Percentiles rank a stretch among this genome's conserved stretches.
These are phyloP conservation scores for Alternaria metachromatica DNA, from an alignment of 2,329 filamentous ascomycete species.

Conservation along the genomic window DNA sequence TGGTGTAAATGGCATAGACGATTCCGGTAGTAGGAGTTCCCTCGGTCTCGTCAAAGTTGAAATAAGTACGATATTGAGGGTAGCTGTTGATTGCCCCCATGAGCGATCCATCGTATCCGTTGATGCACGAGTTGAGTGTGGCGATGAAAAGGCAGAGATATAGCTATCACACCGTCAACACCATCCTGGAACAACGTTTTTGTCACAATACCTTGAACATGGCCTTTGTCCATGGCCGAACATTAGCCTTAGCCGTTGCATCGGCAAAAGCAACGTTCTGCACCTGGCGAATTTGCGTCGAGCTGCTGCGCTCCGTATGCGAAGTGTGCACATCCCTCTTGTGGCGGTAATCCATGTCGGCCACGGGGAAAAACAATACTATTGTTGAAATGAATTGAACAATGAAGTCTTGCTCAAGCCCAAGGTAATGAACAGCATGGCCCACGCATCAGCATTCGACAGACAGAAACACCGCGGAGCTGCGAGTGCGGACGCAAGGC, in stretches of 20 bases:
- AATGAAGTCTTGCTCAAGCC: constrained; percentile 5
- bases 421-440: constrained; percentile 6
- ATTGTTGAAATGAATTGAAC: background rate
- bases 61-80: constrained; percentile 53
- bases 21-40: constrained; percentile 56
- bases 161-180: constrained; percentile 34
- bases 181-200: background rate
- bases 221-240: constrained; percentile 49
- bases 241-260: constrained; percentile 54
- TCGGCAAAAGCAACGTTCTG: constrained; percentile 57
- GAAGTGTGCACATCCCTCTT: constrained; percentile 23
- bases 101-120: constrained; percentile 58
- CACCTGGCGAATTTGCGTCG: constrained; percentile 36
- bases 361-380: background rate
- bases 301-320: constrained; percentile 26
- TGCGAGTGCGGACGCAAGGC: background rate
- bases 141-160: constrained; percentile 52
- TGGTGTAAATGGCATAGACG: constrained; percentile 58
- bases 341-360: constrained; percentile 17
- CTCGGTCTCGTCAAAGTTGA: constrained; percentile 48
- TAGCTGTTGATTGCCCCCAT: constrained; percentile 59
- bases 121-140: constrained; percentile 55
- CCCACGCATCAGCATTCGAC: constrained; percentile 1
- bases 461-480: constrained; percentile 1
- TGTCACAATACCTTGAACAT: constrained; percentile 52